phyloP scores from a whole-genome alignment of 257 asterid genomes.

The Penstemon eatonii region DNA sequence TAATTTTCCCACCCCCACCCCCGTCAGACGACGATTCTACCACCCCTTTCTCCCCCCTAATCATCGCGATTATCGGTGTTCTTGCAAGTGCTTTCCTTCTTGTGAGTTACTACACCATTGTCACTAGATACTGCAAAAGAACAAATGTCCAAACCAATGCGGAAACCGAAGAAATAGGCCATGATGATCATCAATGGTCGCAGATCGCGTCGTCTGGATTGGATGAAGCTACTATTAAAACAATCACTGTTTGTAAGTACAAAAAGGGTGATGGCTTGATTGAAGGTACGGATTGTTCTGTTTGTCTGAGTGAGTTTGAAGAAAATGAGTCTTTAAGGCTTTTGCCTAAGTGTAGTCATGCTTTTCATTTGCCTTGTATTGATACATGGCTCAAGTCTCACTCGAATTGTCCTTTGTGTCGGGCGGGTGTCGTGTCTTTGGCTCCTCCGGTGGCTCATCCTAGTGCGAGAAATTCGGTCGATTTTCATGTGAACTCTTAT shows the following conservation, averaged over 20 bases:
- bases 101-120: constrained; percentile 51
- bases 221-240: constrained; percentile 56
- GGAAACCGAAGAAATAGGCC: constrained; percentile 28
- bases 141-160: constrained; percentile 10
- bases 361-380: constrained; percentile 80
- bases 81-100: constrained; percentile 45
- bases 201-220: constrained; percentile 45
- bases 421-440: constrained; percentile 41
- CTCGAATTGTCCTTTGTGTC: constrained; percentile 78
- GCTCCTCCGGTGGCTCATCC: constrained; percentile 18
- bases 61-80: constrained; percentile 49
- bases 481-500: constrained; percentile 21
- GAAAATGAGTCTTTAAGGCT: constrained; percentile 70
- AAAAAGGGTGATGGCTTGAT: constrained; percentile 47
- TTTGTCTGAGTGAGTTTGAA: constrained; percentile 66
- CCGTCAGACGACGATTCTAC: constrained; percentile 29
- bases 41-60: constrained; percentile 55
- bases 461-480: background rate
- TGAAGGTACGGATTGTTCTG: constrained; percentile 74
- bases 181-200: constrained; percentile 38
- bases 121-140: constrained; percentile 52
- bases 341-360: constrained; percentile 82
- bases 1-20: constrained; percentile 78
- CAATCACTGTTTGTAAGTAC: constrained; percentile 59
- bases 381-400: constrained; percentile 84